Base-by-base conservation (phyloP, 2,329 filamentous ascomycete species). In the Microsporum audouinii region DNA sequence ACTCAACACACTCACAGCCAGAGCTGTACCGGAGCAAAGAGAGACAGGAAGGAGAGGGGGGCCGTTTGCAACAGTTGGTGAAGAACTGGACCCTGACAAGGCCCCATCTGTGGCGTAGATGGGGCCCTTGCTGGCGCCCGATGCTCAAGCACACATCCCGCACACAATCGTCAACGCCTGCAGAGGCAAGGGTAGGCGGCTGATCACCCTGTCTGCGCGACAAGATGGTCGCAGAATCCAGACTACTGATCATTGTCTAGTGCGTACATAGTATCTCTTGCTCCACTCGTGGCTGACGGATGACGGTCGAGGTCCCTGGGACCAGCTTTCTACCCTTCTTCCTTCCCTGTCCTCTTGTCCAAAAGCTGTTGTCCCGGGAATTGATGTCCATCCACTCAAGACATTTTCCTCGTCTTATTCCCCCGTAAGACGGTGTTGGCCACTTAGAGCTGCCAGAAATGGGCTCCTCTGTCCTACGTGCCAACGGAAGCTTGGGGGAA, bases 111-210 rank as follows among this genome's bases (percentile, higher is more conserved):
- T 55, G 49, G 49, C 49, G 49, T 55, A 36, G 29, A 14, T 7
- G 14, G 5, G 31, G 23, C 49, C 49, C 31, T 23, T 36, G 29
- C 49, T 8, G 2, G 14, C 33, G 14, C 49, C 29, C 33, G 14
- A 55, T n/a, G 1, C 29, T 12, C 27, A 8, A 33, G 17, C 45
- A 10, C 45, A 49, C 5, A 14, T 31, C 45, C 45, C 27, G 27
- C 23, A 49, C 17, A 49, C 27, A 27, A 49, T 49, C 49, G 31
- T 55, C 49, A 55, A 36, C 49, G 31, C 49, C 31, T 34, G 49
- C 49, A 55, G 49, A 55, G 49, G 49, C 49, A 55, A 55, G 49
- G 49, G 49, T 55, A 55, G 49, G 31, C 49, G 49, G 49, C 49
- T 55, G 49, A 55, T 55, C 49, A 34, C 49, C 49, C 49, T 29